These are phyloP conservation scores for Lentinula aciculospora DNA, from an alignment of 768 basidiomycete genomes.

Conservation along the genomic window DNA sequence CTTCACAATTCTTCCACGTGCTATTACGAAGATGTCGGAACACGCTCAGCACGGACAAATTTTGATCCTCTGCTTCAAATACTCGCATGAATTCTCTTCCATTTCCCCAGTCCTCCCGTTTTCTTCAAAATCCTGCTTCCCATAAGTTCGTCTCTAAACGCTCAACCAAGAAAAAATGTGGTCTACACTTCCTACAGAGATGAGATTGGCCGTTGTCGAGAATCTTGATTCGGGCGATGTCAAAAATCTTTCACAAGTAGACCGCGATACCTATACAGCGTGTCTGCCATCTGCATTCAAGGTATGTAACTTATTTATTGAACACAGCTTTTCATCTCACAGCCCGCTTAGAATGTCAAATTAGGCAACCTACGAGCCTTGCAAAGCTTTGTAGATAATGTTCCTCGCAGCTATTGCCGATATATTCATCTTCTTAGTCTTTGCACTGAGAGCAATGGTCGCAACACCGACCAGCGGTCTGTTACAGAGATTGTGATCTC, in stretches of 20 bases:
- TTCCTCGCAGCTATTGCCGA: slow-evolving; percentile 48
- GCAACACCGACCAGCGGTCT: slow-evolving; percentile 17
- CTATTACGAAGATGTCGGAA: slow-evolving; percentile 7
- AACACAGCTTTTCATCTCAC: slow-evolving; percentile 10
- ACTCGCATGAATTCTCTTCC: background rate
- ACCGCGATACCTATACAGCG: slow-evolving; percentile 43
- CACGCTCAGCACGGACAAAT: background rate
- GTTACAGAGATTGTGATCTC: slow-evolving; percentile 43
- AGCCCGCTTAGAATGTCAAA: slow-evolving; percentile 36
- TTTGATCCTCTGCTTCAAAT: slow-evolving; percentile 6
- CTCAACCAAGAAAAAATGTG: slow-evolving; percentile 26
- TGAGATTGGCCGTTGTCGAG: slow-evolving; percentile 54
- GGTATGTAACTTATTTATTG: slow-evolving; percentile 26
- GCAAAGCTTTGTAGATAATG: slow-evolving; percentile 44
- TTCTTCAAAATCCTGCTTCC: background rate
- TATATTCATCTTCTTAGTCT: slow-evolving; percentile 52
- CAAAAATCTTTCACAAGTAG: slow-evolving; percentile 41
- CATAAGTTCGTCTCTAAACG: background rate
- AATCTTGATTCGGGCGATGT: slow-evolving; percentile 39
- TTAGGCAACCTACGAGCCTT: slow-evolving; percentile 43
- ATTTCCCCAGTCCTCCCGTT: slow-evolving; percentile 4
- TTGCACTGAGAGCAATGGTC: slow-evolving; percentile 23
- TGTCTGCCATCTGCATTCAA: slow-evolving; percentile 58
- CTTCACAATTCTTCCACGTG: background rate
- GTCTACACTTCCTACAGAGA: slow-evolving; percentile 58